These are phyloP conservation scores for Catharanthus roseus DNA, from an alignment of 257 asterid species.

Conservation along the genomic window DNA sequence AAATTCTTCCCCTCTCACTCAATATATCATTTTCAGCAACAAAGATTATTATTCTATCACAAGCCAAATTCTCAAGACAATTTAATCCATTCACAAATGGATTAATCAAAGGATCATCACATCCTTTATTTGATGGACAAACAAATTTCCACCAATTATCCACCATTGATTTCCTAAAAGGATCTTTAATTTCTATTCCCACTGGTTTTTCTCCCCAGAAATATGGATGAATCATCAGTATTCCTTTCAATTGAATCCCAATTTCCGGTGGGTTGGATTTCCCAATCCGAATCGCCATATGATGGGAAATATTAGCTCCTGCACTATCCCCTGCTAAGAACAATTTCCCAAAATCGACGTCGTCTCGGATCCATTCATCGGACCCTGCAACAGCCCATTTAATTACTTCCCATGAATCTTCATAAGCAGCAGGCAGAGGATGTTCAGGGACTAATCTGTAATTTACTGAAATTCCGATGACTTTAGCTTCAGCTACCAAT, in stretches of 20 bases:
- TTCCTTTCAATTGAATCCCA: conserved; percentile 31
- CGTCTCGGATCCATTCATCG: conserved; percentile 39
- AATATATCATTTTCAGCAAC: conserved; percentile 64
- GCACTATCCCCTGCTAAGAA: conserved; percentile 80
- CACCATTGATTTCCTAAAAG: conserved; percentile 51
- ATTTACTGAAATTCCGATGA: conserved; percentile 44
- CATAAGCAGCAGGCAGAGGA: conserved; percentile 67
- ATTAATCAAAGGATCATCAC: conserved; percentile 63
- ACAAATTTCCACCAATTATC: conserved; percentile 76
- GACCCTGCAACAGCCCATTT: conserved; percentile 34
- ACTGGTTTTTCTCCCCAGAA: conserved; percentile 69
- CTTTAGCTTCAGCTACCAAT: conserved; percentile 37
- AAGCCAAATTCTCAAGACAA: conserved; percentile 28
- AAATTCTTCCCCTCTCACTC: conserved; percentile 61
- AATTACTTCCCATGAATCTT: conserved; percentile 59
- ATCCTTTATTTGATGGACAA: conserved; percentile 48
- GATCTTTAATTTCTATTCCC: conserved; percentile 45
- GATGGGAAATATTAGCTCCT: conserved; percentile 77
- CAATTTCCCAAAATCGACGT: conserved; percentile 43
- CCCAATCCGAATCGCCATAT: conserved; percentile 36
- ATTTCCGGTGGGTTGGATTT: not conserved
- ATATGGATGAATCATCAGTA: conserved; percentile 59
- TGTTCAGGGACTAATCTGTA: conserved; percentile 60
- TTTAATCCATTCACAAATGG: conserved; percentile 43
- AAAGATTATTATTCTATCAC: conserved; percentile 42